phyloP scores from a whole-genome alignment of 2,329 filamentous ascomycete genomes.

The Fusarium burgessii region DNA sequence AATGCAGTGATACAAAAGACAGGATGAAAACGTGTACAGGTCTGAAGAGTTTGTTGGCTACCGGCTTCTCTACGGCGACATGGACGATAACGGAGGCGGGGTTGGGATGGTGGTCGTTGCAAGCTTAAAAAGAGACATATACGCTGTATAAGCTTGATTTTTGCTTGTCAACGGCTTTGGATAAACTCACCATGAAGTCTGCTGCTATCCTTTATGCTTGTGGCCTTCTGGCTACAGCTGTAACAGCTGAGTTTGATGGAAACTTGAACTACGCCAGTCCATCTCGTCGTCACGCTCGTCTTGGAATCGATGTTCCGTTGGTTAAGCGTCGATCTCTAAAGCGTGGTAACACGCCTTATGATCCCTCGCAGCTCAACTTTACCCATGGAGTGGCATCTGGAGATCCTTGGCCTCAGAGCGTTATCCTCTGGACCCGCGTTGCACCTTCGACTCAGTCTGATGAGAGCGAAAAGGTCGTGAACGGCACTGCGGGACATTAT shows the following conservation, averaged over 20 bases:
- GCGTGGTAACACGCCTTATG: conserved; percentile 16
- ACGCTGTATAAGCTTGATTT: not conserved
- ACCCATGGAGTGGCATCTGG: conserved; percentile 70
- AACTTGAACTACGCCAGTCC: conserved; percentile 78
- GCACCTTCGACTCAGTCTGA: conserved; percentile 60
- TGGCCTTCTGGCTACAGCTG: conserved; percentile 15
- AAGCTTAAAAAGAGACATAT: conserved; percentile 15
- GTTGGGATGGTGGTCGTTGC: not conserved
- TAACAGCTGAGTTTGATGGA: conserved; percentile 39
- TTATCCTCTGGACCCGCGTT: conserved; percentile 66
- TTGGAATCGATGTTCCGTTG: conserved; percentile 72
- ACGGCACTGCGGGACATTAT: conserved; percentile 58
- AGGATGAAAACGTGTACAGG: conserved; percentile 25
- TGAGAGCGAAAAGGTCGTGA: conserved; percentile 50
- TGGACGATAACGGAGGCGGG: not conserved
- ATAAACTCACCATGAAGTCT: conserved; percentile 18
- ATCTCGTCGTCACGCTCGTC: conserved; percentile 70
- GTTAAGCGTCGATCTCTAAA: conserved; percentile 35
- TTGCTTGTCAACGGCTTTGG: not conserved
- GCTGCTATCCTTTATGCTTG: not conserved
- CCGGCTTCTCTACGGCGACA: not conserved
- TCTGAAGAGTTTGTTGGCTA: conserved; percentile 20
- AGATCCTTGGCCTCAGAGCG: conserved; percentile 66
- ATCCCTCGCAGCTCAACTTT: conserved; percentile 62
- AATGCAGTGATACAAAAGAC: conserved; percentile 22